Evolutionary conservation across 108 stramenopile genomes (phyloP).

Genomic region (Aureococcus anophagefferens): DNA sequence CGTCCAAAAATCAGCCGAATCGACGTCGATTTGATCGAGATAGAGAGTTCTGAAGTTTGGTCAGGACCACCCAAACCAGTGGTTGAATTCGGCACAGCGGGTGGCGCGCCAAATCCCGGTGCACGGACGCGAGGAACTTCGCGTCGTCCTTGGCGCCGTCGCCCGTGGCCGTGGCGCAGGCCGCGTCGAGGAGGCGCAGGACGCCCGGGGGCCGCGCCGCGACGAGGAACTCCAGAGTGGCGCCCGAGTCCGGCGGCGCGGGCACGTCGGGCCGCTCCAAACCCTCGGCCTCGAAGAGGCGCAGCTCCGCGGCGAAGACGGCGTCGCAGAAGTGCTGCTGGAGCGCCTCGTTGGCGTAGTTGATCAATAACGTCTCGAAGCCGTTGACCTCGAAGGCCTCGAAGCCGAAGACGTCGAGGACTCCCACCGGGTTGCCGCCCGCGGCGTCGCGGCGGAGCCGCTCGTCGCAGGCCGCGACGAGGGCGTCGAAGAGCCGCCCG

Average conservation of each 20-base stretch:
- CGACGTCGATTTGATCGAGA: no score
- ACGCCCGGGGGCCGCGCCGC: background rate
- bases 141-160: background rate
- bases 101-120: no score
- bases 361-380: slow-evolving; percentile 98
- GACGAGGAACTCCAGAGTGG: no score
- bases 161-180: background rate
- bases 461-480: slow-evolving; percentile 72
- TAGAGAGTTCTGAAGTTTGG: no score
- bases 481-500: slow-evolving; percentile 74
- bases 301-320: slow-evolving; percentile 76
- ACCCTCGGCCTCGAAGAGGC: slow-evolving; percentile 40
- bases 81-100: no score
- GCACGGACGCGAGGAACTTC: no score
- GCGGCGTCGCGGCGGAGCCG: no score
- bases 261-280: slow-evolving; percentile 29
- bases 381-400: slow-evolving; percentile 88
- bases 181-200: background rate
- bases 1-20: no score
- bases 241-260: no score
- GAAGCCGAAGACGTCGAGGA: slow-evolving; percentile 23
- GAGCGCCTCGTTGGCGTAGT: slow-evolving; percentile 99
- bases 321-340: slow-evolving; percentile 99
- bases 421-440: slow-evolving; percentile 14
- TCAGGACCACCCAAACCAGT: no score